A percentile compares a stretch with the other conserved stretches of the same genome.
These are phyloP conservation scores for Ophiostoma perfectum DNA, from an alignment of 2,329 filamentous ascomycete genomes.

Conservation along the genomic window DNA sequence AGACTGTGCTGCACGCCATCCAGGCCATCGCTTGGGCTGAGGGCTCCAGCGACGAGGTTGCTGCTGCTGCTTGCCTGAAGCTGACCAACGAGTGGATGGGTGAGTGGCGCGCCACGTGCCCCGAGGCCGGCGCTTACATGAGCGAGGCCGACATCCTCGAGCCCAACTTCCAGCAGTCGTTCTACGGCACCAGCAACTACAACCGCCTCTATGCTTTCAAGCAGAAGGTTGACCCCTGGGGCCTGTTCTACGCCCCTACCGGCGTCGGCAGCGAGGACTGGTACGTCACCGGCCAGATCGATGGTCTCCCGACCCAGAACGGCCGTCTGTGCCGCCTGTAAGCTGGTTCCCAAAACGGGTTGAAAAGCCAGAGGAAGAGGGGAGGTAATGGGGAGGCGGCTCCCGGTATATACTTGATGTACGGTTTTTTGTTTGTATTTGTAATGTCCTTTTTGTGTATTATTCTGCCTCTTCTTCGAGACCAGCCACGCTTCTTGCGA, in stretches of 20 bases:
- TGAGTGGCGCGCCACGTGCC: constrained; percentile 30
- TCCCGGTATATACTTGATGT: constrained; percentile 7
- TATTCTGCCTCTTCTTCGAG: background rate
- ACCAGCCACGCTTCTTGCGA: no score
- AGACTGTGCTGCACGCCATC: constrained; percentile 37
- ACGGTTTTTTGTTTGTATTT: background rate
- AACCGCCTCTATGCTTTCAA: constrained; percentile 31
- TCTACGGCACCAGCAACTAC: constrained; percentile 35
- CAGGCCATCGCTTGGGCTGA: constrained; percentile 30
- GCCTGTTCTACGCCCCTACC: constrained; percentile 30
- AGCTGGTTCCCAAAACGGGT: background rate
- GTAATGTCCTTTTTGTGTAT: background rate
- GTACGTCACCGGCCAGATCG: constrained; percentile 27
- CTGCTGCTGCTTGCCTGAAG: constrained; percentile 27
- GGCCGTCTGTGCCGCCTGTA: constrained; percentile 24
- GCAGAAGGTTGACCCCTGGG: constrained; percentile 33
- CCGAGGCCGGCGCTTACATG: constrained; percentile 36
- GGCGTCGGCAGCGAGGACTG: constrained; percentile 29
- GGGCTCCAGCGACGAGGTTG: constrained; percentile 21
- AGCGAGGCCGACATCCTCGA: constrained; percentile 38
- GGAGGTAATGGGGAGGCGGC: constrained; percentile 5
- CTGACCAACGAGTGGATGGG: constrained; percentile 35
- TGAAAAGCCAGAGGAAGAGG: background rate
- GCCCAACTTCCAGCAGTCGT: constrained; percentile 34
- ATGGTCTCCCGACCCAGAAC: constrained; percentile 27